Base-by-base conservation (phyloP, 2,329 filamentous ascomycete genomes). In the Onygenales sp. region DNA sequence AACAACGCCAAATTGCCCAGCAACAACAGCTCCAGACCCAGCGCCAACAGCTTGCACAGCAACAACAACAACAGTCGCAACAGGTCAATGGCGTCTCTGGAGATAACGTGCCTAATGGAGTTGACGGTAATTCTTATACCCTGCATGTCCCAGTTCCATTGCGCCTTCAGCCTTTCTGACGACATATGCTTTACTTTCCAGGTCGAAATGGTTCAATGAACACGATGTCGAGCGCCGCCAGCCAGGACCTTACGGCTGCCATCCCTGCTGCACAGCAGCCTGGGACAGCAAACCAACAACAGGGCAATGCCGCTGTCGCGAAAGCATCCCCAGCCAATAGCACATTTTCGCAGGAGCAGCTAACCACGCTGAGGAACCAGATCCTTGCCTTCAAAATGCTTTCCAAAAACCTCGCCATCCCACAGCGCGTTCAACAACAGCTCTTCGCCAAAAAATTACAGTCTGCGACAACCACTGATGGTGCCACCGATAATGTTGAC, bases 371-470 rank as follows among this genome's bases (percentile, higher is more conserved):
- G 8, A 80, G 89, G 56, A 85, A 87, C 59, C 93, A 98, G 68
- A 95, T 97, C 50, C 79, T 86, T 61, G 91, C 92, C 0, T 97
- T 96, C 72, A 94, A 94, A 71, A 79, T 90, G 60, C 77, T 98
- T 3, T 86, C 88, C 5, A 94, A 93, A 70, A 95, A 95, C 61
- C 78, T 86, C 11, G 86, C 90, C 0, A 82, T 97, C 3, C 89
- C 92, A 1, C 71, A 81, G 33, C 79, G 82, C 57, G 80, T 95
- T 59, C 89, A 95, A 66, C 87, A 92, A 64, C 83, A 87, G 48
- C 84, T 97, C 39, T 95, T 91, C 66, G 79, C 85, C 66, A 63
- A 72, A 58, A 71, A 70, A 57, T 56, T 58, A 17, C 67, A 64
- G 58, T 66, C 65, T 3, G 27, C 59, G n/a, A 48, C 59, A 13